These are phyloP conservation scores for Hanseniaspora hatyaiensis DNA, from an alignment of 805 yeast genomes.

Conservation along the genomic window DNA sequence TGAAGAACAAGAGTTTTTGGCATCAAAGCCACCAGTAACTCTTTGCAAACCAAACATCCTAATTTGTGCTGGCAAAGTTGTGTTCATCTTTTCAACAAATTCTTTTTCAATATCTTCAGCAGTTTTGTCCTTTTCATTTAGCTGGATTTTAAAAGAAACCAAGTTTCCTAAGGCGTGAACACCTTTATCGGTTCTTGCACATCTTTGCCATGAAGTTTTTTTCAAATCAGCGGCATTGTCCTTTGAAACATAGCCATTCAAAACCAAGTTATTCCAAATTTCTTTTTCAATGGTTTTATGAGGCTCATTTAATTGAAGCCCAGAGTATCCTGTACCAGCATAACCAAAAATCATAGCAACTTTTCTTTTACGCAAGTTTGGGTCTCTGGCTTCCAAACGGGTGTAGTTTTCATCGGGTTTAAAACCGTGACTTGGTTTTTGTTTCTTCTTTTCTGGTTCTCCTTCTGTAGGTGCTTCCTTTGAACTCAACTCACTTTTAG, in stretches of 20 bases:
- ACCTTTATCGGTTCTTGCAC: slow-evolving; percentile 87
- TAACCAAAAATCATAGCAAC: slow-evolving; percentile 87
- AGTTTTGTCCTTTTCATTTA: slow-evolving; percentile 39
- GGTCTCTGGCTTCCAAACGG: slow-evolving; percentile 50
- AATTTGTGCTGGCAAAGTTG: slow-evolving; percentile 67
- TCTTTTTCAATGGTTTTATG: slow-evolving; percentile 84
- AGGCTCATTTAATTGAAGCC: slow-evolving; percentile 89
- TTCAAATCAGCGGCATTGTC: slow-evolving; percentile 82
- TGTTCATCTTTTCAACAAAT: slow-evolving; percentile 61
- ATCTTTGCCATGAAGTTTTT: slow-evolving; percentile 76
- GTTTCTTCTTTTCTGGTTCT: slow-evolving; percentile 17
- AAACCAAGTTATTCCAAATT: slow-evolving; percentile 66
- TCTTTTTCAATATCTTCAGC: slow-evolving; percentile 37
- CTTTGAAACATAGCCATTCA: slow-evolving; percentile 77
- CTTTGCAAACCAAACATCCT: slow-evolving; percentile 88
- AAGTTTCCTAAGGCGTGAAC: slow-evolving; percentile 97
- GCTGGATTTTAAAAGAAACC: slow-evolving; percentile 67
- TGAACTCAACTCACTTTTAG: slow-evolving; percentile 21
- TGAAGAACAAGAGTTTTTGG: slow-evolving; percentile 91
- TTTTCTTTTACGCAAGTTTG: slow-evolving; percentile 65
- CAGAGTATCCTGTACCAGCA: slow-evolving; percentile 93
- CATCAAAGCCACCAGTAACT: slow-evolving; percentile 82
- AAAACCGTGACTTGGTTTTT: slow-evolving; percentile 9
- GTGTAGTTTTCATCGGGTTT: slow-evolving; percentile 22
- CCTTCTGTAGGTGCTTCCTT: slow-evolving; percentile 15